Percentiles rank a stretch among this genome's conserved stretches.
Evolutionary conservation across 805 yeast genomes (phyloP).

Genomic region (Teunomyces atbi): DNA sequence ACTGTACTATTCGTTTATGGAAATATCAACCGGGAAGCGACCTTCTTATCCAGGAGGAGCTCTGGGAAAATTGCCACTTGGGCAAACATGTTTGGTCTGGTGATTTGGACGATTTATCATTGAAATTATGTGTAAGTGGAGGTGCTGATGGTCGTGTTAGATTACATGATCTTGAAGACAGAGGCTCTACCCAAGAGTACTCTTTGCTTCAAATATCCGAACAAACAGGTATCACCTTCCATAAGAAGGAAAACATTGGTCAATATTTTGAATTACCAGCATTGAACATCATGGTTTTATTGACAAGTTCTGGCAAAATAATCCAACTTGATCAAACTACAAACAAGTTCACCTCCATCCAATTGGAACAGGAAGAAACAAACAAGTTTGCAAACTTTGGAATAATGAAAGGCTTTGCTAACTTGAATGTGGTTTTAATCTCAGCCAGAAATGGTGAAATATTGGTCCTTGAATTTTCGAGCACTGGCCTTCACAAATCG

Average conservation of each 20-base stretch:
- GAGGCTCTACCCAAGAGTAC: conserved; percentile 16
- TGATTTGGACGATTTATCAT: conserved; percentile 45
- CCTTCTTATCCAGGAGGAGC: conserved; percentile 39
- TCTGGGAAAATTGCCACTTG: conserved; percentile 64
- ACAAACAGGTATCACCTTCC: conserved; percentile 23
- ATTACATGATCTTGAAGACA: conserved; percentile 49
- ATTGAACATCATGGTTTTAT: conserved; percentile 42
- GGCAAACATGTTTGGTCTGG: conserved; percentile 90
- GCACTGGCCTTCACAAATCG: conserved; percentile 9
- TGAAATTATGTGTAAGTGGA: conserved; percentile 67
- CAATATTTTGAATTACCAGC: conserved; percentile 50
- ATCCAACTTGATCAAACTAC: conserved; percentile 27
- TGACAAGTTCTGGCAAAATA: conserved; percentile 62
- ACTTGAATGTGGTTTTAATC: conserved; percentile 26
- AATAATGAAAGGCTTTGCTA: conserved; percentile 39
- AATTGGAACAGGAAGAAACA: conserved; percentile 5
- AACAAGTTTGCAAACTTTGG: conserved; percentile 38
- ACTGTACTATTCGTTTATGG: conserved; percentile 85
- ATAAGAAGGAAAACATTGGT: conserved; percentile 57
- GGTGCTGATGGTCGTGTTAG: conserved; percentile 91
- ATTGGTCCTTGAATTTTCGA: conserved; percentile 38
- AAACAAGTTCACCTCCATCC: not conserved
- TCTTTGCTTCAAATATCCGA: conserved; percentile 32
- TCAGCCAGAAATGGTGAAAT: conserved; percentile 41
- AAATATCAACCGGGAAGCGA: conserved; percentile 30